phyloP scores from a whole-genome alignment of 257 asterid species.

The Datura wrightii region DNA sequence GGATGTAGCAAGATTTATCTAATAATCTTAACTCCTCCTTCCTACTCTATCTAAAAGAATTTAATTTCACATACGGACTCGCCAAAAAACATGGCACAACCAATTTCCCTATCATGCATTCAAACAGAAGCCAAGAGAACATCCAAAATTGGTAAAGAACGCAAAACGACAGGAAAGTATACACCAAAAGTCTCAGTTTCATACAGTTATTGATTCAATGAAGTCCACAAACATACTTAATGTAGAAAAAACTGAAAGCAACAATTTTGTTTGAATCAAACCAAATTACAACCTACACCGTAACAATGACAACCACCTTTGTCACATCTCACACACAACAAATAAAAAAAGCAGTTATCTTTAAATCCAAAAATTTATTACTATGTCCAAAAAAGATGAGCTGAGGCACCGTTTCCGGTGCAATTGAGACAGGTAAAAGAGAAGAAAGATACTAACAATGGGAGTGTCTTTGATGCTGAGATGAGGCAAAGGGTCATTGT shows the following conservation, averaged over 20 bases:
- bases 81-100: background rate
- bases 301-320: background rate
- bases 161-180: conserved; percentile 17
- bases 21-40: background rate
- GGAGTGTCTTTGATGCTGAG: conserved; percentile 45
- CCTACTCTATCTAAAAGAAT: background rate
- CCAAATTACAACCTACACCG: conserved; percentile 4
- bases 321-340: background rate
- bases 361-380: background rate
- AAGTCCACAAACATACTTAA: conserved; percentile 27
- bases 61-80: background rate
- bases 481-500: conserved; percentile 55
- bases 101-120: conserved; percentile 22
- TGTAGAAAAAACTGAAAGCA: background rate
- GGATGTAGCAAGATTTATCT: background rate
- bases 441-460: conserved; percentile 36
- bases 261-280: background rate
- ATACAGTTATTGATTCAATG: background rate
- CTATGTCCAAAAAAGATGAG: no score
- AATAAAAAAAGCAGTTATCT: background rate
- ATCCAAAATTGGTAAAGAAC: background rate
- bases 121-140: conserved; percentile 14
- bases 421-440: background rate
- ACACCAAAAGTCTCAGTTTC: background rate
- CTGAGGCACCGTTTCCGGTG: no score